Evolutionary conservation across 2,329 filamentous ascomycete species (phyloP), one percentile per base, ranked within the genome.

Genomic region (Fusarium austroafricanum): DNA sequence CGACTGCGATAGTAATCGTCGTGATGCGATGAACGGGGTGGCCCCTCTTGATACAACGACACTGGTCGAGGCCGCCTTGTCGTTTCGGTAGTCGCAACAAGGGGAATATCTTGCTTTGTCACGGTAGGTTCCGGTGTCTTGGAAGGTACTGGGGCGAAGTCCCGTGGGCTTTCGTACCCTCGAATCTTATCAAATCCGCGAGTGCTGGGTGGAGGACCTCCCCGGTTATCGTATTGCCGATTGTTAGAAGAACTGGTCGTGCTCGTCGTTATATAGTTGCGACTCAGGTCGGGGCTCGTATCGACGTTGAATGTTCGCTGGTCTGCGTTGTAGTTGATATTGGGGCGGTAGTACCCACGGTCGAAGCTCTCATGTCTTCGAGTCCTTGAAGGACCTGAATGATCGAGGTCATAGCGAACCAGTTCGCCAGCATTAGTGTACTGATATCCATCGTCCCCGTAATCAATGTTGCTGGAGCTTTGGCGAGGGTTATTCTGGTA

Each of bases 101-200:
- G 29, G 55, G 45, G 61, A 23, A 21, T 53, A 33, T 49, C 76
- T 67, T 47, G 62, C 21, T 54, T 75, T 68, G 20, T 71, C 43
- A 67, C 38, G n/a, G 61, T 69, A 14, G 79, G 71, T 23, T 81
- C 77, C 5, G 80, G 79, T 7, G 79, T 75, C 15, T 78, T 74
- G 6, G 82, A 79, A n/a, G 77, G 81, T 26, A 79, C 71, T 10
- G 83, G 81, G 1, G 82, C 81, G 15, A 84, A 78, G 8, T 79
- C 75, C 10, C 76, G 70, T 39, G 84, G 79, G 35, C 86, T 84
- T 64, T 87, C 87, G 9, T 65, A 71, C 33, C 79, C 45, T 58
- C 85, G 86, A 66, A 92, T 86, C 78, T 88, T 91, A 71, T 93
- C 91, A 67, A 93, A 88, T 1, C 89, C 91, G 70, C 90, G 83